Evolutionary conservation across 2,329 filamentous ascomycete species (phyloP).

Genomic region (Alternaria sp.): DNA sequence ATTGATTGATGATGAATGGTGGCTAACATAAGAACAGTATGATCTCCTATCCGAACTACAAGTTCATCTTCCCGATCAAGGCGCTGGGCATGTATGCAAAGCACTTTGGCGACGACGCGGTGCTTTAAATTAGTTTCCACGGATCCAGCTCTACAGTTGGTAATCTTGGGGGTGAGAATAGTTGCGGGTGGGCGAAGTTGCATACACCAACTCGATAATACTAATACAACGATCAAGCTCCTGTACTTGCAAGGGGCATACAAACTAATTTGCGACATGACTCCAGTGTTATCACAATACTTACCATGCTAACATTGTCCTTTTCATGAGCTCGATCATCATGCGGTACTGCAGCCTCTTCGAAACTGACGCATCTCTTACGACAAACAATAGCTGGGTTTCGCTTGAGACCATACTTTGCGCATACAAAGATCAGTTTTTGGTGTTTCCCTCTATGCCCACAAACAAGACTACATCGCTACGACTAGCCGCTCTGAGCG

Average conservation of each 20-base stretch:
- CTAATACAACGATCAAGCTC: background rate
- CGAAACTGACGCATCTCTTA: background rate
- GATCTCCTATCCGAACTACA: conserved; percentile 99
- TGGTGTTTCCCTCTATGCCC: background rate
- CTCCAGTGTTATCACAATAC: background rate
- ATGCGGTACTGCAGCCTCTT: background rate
- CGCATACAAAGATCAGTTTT: background rate
- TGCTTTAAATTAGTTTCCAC: conserved; percentile 15
- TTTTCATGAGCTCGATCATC: background rate
- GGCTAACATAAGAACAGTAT: conserved; percentile 63
- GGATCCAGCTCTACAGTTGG: background rate
- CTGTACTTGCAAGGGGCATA: background rate
- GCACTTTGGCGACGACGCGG: conserved; percentile 37
- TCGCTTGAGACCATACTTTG: background rate
- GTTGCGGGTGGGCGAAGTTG: background rate
- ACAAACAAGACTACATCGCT: background rate
- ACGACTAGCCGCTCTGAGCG: background rate
- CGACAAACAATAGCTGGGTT: background rate
- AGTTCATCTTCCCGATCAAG: conserved; percentile 94
- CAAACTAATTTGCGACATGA: background rate
- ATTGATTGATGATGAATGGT: background rate
- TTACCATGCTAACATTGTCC: background rate
- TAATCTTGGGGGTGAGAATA: background rate
- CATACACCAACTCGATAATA: background rate
- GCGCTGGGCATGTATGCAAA: conserved; percentile 85